Evolutionary conservation across 352 stramenopile genomes (phyloP), one percentile per base, ranked within the genome.

Genomic region (Globisporangium paroecandrum): DNA sequence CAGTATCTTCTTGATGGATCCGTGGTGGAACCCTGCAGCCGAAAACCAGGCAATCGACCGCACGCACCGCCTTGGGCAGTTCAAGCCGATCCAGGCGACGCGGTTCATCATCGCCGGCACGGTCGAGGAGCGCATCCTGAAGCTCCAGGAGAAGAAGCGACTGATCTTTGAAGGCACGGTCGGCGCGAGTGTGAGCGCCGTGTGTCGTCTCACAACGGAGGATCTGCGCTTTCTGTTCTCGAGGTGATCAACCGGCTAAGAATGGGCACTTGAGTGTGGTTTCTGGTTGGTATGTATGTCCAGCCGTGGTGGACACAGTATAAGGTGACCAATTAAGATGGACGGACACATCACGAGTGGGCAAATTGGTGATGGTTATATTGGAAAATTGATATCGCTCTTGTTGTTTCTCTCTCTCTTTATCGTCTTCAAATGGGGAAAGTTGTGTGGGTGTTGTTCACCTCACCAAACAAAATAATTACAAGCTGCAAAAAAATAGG

Each of bases 121-220:
- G 4, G 94, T 98, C 61, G 98, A 99, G 78, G 97, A 99, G 74
- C 90, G 97, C 29, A 99, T 99, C 62, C 74, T 99, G 5, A 97
- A 99, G 72, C 84, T 99, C 10, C 91, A 97, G 65, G 84, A 97
- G 66, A 96, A 96, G 74, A 96, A 96, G 72, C 78, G 89, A 46
- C 78, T 99, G 51, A 98, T 99, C 32, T 99, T 99, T 73, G 97
- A 99, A 85, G 97, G 97, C 38, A 99, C 98, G 0, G 97, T 99
- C 13, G 98, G 98, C 20, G 95, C 85, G 24, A 98, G 94, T 69
- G 83, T 89, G 27, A 89, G 80, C 18, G 87, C 89, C 10, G 89
- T 98, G 51, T 89, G 79, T 27, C 86, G 90, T 18, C 85, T 98
- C n/a, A 98, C 95, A 0, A 91, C 97, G 54, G 94, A 98, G 69